These are phyloP conservation scores for Astraeus odoratus DNA, from an alignment of 768 basidiomycete genomes.

Conservation along the genomic window DNA sequence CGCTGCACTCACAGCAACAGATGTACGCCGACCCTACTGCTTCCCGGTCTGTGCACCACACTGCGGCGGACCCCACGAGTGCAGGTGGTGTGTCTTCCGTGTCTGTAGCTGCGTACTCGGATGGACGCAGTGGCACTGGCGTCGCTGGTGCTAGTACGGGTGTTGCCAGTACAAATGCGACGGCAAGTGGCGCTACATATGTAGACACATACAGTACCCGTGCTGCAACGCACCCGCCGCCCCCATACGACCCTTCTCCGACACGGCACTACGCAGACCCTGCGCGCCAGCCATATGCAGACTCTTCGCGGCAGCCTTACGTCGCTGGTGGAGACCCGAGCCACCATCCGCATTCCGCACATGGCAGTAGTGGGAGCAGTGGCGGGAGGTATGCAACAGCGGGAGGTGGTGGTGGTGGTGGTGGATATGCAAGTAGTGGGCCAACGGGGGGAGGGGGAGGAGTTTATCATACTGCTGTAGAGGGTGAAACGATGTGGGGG, in stretches of 20 bases:
- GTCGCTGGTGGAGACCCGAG: conserved; percentile 14
- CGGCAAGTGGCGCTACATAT: not conserved
- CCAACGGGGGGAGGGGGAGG: not conserved
- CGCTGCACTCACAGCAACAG: conserved; percentile 19
- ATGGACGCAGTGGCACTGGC: not conserved
- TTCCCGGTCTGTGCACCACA: conserved; percentile 9
- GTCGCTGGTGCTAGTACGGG: not conserved
- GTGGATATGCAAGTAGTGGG: not conserved
- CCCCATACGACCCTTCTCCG: not conserved
- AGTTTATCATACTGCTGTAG: conserved; percentile 41
- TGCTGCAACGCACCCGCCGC: not conserved
- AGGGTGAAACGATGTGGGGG: conserved; percentile 68
- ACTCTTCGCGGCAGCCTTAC: conserved; percentile 23
- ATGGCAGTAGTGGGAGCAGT: conserved; percentile 1
- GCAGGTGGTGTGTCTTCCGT: not conserved
- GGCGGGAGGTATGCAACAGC: conserved; percentile 34
- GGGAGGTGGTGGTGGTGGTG: conserved; percentile 36
- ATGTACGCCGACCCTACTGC: conserved; percentile 16
- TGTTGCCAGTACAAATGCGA: no score
- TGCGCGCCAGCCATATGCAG: conserved; percentile 17
- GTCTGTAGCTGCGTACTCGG: conserved; percentile 2
- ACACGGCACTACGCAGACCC: conserved; percentile 14
- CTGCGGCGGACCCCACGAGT: not conserved
- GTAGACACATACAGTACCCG: not conserved
- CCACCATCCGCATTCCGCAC: no score